Evolutionary conservation across 805 yeast genomes (phyloP).

Genomic region (Candida nemodendra): DNA sequence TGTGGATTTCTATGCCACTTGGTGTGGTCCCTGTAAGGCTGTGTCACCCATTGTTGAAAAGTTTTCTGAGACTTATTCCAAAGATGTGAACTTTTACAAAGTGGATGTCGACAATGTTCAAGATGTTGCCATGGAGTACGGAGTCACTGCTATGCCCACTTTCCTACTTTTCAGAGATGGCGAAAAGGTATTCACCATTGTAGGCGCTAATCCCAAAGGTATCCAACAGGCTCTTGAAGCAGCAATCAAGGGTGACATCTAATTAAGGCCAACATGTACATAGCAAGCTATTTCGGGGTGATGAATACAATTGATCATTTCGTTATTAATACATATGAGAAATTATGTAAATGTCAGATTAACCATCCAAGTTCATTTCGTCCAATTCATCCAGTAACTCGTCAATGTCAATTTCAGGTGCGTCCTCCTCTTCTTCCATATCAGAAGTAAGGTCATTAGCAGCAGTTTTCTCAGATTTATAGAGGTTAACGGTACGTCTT

Average conservation of each 20-base stretch:
- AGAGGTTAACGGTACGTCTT: conserved; percentile 85
- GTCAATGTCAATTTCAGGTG: conserved; percentile 86
- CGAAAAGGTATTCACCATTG: conserved; percentile 50
- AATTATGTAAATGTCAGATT: conserved; percentile 5
- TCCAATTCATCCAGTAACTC: conserved; percentile 94
- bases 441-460: conserved; percentile 34
- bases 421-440: conserved; percentile 58
- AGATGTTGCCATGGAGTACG: conserved; percentile 60
- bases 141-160: conserved; percentile 76
- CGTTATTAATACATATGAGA: not conserved
- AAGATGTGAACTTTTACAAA: conserved; percentile 58
- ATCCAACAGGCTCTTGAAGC: conserved; percentile 32
- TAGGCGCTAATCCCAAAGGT: conserved; percentile 60
- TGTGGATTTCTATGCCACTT: conserved; percentile 67
- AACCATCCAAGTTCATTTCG: conserved; percentile 81
- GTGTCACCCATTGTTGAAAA: conserved; percentile 55
- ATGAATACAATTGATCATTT: too few species aligned
- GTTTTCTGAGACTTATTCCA: conserved; percentile 40
- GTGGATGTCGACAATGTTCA: conserved; percentile 66
- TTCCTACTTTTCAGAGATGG: conserved; percentile 63
- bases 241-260: conserved; percentile 17
- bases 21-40: conserved; percentile 84
- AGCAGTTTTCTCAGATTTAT: conserved; percentile 55
- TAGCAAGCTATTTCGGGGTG: not conserved
- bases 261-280: not conserved